phyloP scores from a whole-genome alignment of 2,329 filamentous ascomycete genomes.

The Fusarium denticulatum region DNA sequence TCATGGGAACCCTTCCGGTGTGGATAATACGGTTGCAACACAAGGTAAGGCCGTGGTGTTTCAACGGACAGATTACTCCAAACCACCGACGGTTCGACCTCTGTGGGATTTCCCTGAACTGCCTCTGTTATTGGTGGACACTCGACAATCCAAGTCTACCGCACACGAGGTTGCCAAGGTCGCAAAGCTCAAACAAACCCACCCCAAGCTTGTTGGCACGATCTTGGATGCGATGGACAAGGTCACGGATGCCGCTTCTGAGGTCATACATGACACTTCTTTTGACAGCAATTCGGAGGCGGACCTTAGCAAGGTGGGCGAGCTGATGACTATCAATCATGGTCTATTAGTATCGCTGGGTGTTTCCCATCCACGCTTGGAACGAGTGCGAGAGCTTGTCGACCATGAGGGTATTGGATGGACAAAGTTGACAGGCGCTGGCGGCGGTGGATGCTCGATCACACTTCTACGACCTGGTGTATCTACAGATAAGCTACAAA shows the following conservation, averaged over 20 bases:
- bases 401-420: constrained; percentile 91
- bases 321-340: constrained; percentile 93
- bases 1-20: constrained; percentile 94
- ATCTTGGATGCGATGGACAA: constrained; percentile 89
- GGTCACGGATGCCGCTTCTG: constrained; percentile 66
- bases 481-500: constrained; percentile 63
- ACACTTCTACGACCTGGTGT: constrained; percentile 81
- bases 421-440: constrained; percentile 97
- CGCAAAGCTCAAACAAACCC: constrained; percentile 71
- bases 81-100: constrained; percentile 79
- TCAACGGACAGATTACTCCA: constrained; percentile 79
- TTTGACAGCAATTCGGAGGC: constrained; percentile 74
- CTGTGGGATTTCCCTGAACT: constrained; percentile 92
- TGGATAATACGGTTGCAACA: constrained; percentile 95
- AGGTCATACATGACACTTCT: constrained; percentile 65
- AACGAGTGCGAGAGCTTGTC: constrained; percentile 89
- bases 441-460: constrained; percentile 95
- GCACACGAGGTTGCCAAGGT: constrained; percentile 89
- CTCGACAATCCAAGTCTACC: constrained; percentile 87
- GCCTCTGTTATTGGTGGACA: constrained; percentile 89
- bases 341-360: constrained; percentile 90
- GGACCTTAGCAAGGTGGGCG: constrained; percentile 78
- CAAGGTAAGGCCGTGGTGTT: constrained; percentile 96
- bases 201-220: constrained; percentile 80
- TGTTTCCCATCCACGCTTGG: constrained; percentile 92